phyloP scores from a whole-genome alignment of 768 basidiomycete species.

The Rhodotorula graminis region DNA sequence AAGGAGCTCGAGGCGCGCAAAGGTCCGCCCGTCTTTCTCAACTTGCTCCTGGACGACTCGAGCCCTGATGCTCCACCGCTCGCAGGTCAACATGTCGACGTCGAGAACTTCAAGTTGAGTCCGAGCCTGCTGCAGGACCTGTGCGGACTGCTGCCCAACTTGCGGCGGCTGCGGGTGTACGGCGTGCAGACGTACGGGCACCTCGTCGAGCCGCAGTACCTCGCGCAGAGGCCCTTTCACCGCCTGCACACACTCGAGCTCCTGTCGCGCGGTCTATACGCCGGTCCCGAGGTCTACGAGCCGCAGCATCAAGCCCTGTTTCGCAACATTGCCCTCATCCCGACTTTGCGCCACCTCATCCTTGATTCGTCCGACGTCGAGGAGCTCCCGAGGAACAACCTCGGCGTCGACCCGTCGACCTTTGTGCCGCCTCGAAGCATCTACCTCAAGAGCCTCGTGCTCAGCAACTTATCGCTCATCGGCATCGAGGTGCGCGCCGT shows the following conservation, averaged over 20 bases:
- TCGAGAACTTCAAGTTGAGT: not conserved
- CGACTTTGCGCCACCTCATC: not conserved
- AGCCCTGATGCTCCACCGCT: no score
- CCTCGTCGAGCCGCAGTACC: not conserved
- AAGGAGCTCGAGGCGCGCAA: not conserved
- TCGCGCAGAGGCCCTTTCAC: not conserved
- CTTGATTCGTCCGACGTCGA: not conserved
- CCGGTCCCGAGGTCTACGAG: no score
- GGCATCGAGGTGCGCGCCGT: not conserved
- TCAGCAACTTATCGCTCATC: not conserved
- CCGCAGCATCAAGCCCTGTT: not conserved
- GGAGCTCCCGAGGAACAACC: no score
- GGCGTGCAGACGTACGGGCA: no score
- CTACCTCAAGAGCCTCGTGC: not conserved
- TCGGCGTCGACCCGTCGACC: not conserved
- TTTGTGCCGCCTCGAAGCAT: not conserved
- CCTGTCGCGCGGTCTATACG: not conserved
- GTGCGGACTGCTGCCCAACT: not conserved
- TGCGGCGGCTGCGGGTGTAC: not conserved
- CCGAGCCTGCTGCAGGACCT: not conserved
- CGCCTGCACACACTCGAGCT: not conserved
- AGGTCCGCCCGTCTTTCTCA: no score
- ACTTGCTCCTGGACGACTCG: no score
- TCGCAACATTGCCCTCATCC: no score
- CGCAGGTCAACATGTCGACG: no score